Evolutionary conservation across 2,329 filamentous ascomycete species (phyloP), one percentile per base, ranked within the genome.

Genomic region (Cladosporium halotolerans): DNA sequence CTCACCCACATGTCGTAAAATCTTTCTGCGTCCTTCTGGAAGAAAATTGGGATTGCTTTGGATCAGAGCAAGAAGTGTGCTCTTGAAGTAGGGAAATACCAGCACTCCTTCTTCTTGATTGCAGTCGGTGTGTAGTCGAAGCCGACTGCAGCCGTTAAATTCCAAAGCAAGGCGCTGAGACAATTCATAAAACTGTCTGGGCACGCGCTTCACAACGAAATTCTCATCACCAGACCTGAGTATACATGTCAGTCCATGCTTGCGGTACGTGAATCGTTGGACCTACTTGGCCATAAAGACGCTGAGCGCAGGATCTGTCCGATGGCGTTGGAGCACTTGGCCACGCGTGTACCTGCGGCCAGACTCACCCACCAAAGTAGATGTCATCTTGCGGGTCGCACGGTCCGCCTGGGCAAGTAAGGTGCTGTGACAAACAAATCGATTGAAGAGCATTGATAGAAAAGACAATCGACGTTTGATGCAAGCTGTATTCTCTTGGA

Each of bases 101-200:
- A 72, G 57, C 59, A 68, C 56, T 16, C 46, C 38, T 60, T 70
- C 66, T 11, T 69, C 60, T 52, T 64, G 43, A 48, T 68, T 71
- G 53, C 50, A 62, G 60, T 73, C 70, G 33, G 68, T 53, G 53
- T 68, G 65, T 60, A 71, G 66, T 59, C 68, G 68, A 63, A 72
- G 65, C 18, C 61, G 57, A 62, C 57, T 60, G 45, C 63, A 65
- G 45, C 58, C 55, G 46, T 57, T 28, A 61, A 71, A 66, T 23
- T 71, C 64, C 41, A 55, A 56, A 59, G 63, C 62, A 52, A 73
- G 62, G 52, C 60, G 60, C 57, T 62, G 55, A 33, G 64, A 70
- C 42, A 66, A 57, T 53, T 71, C 54, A 52, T 65, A 72, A 53
- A 68, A 62, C 11, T 57, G 51, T 58, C 60, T 59, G 36, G 64